These are phyloP conservation scores for Thuja plicata DNA, from an alignment of 83 land plant species.

Conservation along the genomic window DNA sequence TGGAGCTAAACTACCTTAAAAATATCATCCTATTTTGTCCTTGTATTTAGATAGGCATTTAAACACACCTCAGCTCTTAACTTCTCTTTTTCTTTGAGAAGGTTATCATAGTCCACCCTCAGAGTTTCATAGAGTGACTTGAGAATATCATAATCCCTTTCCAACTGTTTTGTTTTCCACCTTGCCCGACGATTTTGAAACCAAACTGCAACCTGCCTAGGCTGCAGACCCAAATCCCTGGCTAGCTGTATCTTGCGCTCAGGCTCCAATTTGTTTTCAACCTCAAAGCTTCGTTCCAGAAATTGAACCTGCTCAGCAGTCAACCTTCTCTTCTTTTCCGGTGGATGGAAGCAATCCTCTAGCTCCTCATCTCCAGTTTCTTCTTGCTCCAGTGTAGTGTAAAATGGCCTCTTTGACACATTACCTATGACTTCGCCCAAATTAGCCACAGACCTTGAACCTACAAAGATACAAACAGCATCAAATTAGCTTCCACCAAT, in stretches of 20 bases:
- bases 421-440: slow-evolving; percentile 26
- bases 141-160: slow-evolving; percentile 41
- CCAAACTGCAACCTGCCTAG: slow-evolving; percentile 55
- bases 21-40: not conserved
- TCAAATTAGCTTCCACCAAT: not conserved
- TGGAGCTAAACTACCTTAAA: not conserved
- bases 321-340: slow-evolving; percentile 55
- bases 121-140: slow-evolving; percentile 30
- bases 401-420: slow-evolving; percentile 24
- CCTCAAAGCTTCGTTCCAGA: slow-evolving; percentile 53
- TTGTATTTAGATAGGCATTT: not conserved
- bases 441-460: slow-evolving; percentile 39
- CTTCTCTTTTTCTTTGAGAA: slow-evolving; percentile 47
- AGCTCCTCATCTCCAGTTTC: slow-evolving; percentile 31
- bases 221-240: slow-evolving; percentile 45
- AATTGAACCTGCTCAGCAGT: slow-evolving; percentile 47
- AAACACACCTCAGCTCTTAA: slow-evolving; percentile 40
- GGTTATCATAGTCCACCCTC: slow-evolving; percentile 34
- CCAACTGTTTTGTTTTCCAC: slow-evolving; percentile 54
- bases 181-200: slow-evolving; percentile 53
- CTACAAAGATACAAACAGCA: slow-evolving; percentile 17
- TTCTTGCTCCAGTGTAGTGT: slow-evolving; percentile 23
- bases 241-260: slow-evolving; percentile 55
- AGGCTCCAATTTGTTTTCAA: slow-evolving; percentile 58
- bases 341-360: slow-evolving; percentile 41